Evolutionary conservation across 2,329 filamentous ascomycete genomes (phyloP).

Genomic region (Colletotrichum sp.): DNA sequence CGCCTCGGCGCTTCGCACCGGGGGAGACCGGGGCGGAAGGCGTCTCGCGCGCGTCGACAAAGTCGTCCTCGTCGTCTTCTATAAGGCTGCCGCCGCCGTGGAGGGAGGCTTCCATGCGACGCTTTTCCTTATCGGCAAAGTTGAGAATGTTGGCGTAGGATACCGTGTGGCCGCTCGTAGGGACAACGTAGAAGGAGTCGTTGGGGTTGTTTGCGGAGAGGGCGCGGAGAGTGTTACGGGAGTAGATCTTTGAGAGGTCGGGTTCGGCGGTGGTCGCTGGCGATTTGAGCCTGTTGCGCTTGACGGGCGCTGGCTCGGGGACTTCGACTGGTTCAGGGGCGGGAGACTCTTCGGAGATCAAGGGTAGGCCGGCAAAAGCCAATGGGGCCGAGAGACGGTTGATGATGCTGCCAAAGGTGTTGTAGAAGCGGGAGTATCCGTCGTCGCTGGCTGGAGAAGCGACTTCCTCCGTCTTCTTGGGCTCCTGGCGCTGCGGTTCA

Average conservation of each 20-base stretch:
- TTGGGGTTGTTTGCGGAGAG: constrained; percentile 68
- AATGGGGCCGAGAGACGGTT: constrained; percentile 88
- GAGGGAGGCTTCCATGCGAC: constrained; percentile 58
- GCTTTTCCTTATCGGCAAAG: constrained; percentile 70
- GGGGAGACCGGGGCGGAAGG: constrained; percentile 47
- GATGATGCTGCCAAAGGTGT: constrained; percentile 86
- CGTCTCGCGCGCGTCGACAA: constrained; percentile 84
- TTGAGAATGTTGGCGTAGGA: constrained; percentile 91
- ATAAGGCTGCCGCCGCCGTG: constrained; percentile 48
- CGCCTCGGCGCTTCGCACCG: constrained; percentile 43
- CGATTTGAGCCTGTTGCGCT: constrained; percentile 41
- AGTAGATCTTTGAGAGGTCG: constrained; percentile 84
- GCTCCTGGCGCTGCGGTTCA: constrained; percentile 28
- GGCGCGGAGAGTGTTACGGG: constrained; percentile 81
- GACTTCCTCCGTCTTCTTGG: constrained; percentile 31
- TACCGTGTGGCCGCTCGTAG: constrained; percentile 86
- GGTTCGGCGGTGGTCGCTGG: constrained; percentile 57
- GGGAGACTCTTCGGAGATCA: constrained; percentile 59
- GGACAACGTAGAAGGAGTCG: constrained; percentile 94
- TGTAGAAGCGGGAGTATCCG: constrained; percentile 90
- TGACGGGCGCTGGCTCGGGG: constrained; percentile 41
- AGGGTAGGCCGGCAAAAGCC: constrained; percentile 89
- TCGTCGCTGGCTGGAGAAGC: constrained; percentile 62
- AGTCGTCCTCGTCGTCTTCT: constrained; percentile 81
- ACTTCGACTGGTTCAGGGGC: constrained; percentile 33